Base-by-base conservation (phyloP, 2,329 filamentous ascomycete species). In the Simplicillium aogashimaense region DNA sequence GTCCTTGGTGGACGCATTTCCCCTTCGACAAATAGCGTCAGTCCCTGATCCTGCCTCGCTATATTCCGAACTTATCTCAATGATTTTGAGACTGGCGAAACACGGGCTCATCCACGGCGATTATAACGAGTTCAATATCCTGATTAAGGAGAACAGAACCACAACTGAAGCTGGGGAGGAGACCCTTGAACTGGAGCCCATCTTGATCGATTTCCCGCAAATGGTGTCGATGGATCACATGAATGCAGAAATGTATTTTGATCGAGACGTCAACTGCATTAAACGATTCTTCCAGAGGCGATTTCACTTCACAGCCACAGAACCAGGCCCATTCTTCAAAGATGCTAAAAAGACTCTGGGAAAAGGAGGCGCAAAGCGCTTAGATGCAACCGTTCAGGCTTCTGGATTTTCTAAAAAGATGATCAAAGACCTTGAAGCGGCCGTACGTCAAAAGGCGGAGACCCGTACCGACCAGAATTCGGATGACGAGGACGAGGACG, bases 91-190 rank as follows among this genome's bases (percentile, higher is more conserved):
- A 20, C 71, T 98, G 32, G 90, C 92, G 6, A 78, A 78, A 45
- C 80, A 89, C 50, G 92, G 92, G 7, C 68, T 98, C 36, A 98
- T 98, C 45, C 92, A 98, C 57, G 92, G 92, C 46, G 92, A 98
- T 59, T 98, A 94, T 68, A 98, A 98, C 67, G 94, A 98, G 61
- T 98, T 98, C 72, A 98, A 98, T 60, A 90, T 98, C 47, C 69
- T 98, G 29, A 81, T 98, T 58, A 87, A 92, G 56, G 90, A 97
- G 59, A 77, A 71, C 41, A 67, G 57, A 40, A 50, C 51, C 3
- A 55, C 49, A 8, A 60, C 63, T 6, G 61, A 69, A 7, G 56
- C 69, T 51, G 56, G 58, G 2, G 47, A 59, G 33, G 64, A 69
- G 51, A 43, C 55, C 0, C 48, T 84, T 40, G 54, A 50, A 13